These are phyloP conservation scores for Hypoxylon fragiforme DNA, from an alignment of 495 filamentous ascomycete genomes.

Conservation along the genomic window DNA sequence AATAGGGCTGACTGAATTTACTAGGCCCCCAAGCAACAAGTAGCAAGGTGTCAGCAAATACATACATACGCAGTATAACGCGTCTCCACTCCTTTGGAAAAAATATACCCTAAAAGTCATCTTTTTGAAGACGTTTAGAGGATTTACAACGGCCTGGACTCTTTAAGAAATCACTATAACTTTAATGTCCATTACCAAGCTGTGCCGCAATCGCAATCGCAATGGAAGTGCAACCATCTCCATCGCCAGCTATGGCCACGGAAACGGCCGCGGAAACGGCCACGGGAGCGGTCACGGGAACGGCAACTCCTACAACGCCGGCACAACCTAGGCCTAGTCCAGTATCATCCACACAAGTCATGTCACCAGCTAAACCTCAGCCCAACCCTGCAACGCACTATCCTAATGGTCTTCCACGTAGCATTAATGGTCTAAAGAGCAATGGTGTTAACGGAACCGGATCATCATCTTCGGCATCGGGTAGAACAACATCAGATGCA, in stretches of 20 bases:
- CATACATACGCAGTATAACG: too few species aligned
- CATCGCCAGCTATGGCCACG: background rate
- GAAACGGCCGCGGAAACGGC: background rate
- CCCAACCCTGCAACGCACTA: slow-evolving; percentile 14
- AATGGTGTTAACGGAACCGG: slow-evolving; percentile 5
- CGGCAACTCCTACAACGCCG: background rate
- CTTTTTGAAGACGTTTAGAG: too few species aligned
- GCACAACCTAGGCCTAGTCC: background rate
- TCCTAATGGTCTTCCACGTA: slow-evolving; percentile 27
- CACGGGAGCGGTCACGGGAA: too few species aligned
- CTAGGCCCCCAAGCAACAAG: too few species aligned
- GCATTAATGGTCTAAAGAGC: slow-evolving; percentile 24
- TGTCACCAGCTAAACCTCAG: slow-evolving; percentile 7
- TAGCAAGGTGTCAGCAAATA: too few species aligned
- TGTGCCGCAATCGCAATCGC: slow-evolving; percentile 18
- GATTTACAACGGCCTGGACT: too few species aligned
- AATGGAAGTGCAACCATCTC: slow-evolving; percentile 19
- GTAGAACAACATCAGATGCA: background rate
- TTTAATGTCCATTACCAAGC: slow-evolving; percentile 11
- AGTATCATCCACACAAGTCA: background rate
- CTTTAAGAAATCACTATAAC: slow-evolving; percentile 4
- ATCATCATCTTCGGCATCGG: background rate
- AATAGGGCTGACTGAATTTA: too few species aligned
- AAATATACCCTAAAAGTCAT: slow-evolving; percentile 8
- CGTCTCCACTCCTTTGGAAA: slow-evolving; percentile 15